Base-by-base conservation (phyloP, 2,329 filamentous ascomycete species). In the Teratosphaeria destructans region DNA sequence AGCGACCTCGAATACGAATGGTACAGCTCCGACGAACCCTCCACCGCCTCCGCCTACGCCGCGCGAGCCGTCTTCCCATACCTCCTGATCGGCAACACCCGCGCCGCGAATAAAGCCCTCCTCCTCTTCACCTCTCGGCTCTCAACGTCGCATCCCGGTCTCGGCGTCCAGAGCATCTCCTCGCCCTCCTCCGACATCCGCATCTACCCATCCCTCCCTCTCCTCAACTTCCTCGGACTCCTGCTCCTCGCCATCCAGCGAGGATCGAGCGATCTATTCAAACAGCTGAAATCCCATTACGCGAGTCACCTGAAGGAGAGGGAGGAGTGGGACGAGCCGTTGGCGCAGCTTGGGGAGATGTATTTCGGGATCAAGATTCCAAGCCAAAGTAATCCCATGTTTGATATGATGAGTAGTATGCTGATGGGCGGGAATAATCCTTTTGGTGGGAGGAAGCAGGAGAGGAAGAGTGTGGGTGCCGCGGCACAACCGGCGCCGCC, bases 341-440 rank as follows among this genome's bases (percentile, higher is more conserved):
- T 99, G 62, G 87, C 91, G 67, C 86, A 90, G 73, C 86, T 99
- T 68, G 93, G 88, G 55, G 93, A 99, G 78, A 92, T 96, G 84
- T 99, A 97, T 79, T 99, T 99, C 76, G 86, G 86, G 39, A 95
- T 99, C 72, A 84, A 86, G 77, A 87, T 91, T 71, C 93, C 92
- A 54, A 83, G 88, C 69, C 90, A 96, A 78, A 88, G 87, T 64
- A 97, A 97, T 74, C 92, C 92, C 3, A 79, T 99, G 74, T 85
- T 97, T 75, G 94, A 99, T 72, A 97, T 99, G 92, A 95, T 99
- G 89, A 92, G 91, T 55, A 92, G 85, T 63, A 84, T 99, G 80
- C 89, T 99, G 70, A 92, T 92, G 55, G 90, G 90, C 23, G 87
- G 85, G 6, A 82, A 81, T 29, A 79, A 79, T 56, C 79, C 78